phyloP scores from a whole-genome alignment of 1,284 basidiomycete species.

The Naganishia sp. region DNA sequence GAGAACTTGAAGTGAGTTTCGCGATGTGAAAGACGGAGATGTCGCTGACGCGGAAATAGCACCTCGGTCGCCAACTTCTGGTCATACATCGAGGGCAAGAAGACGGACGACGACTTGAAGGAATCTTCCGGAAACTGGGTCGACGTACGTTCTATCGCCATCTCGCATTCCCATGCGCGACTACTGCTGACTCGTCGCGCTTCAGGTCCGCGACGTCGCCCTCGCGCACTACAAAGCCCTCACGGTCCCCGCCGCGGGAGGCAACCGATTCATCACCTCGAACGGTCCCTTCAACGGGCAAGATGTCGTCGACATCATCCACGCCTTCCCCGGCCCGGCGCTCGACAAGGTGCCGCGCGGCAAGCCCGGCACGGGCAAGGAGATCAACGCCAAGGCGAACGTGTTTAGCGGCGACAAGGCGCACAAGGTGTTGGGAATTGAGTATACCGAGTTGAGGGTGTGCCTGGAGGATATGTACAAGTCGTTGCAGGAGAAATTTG shows the following conservation, averaged over 20 bases:
- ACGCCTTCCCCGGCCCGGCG: slow-evolving; percentile 26
- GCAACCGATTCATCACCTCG: slow-evolving; percentile 62
- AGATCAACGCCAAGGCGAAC: slow-evolving; percentile 37
- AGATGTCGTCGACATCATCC: slow-evolving; percentile 38
- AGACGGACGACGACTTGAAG: slow-evolving; percentile 50
- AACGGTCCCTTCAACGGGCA: slow-evolving; percentile 50
- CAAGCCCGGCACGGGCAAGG: slow-evolving; percentile 36
- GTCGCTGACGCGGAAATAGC: neutral
- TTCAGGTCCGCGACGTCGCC: slow-evolving; percentile 53
- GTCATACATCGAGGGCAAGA: slow-evolving; percentile 52
- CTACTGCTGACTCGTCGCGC: neutral
- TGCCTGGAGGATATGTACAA: slow-evolving; percentile 44
- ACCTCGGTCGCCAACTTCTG: slow-evolving; percentile 46
- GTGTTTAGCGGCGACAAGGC: slow-evolving; percentile 43
- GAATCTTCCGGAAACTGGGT: slow-evolving; percentile 57
- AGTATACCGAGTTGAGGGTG: slow-evolving; percentile 43
- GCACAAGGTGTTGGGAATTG: slow-evolving; percentile 43
- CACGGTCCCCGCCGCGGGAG: slow-evolving; percentile 61
- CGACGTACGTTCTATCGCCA: slow-evolving; percentile 58
- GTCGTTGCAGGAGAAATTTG: slow-evolving; percentile 43
- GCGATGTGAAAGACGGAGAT: neutral
- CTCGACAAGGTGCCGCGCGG: slow-evolving; percentile 41
- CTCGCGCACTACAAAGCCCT: slow-evolving; percentile 63
- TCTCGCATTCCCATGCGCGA: too few relatives aligned
- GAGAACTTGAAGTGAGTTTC: slow-evolving; percentile 57